A percentile compares a stretch with the other conserved stretches of the same genome.
Evolutionary conservation across 179 eudicot species (phyloP).

Genomic region (Spergularia azorica): DNA sequence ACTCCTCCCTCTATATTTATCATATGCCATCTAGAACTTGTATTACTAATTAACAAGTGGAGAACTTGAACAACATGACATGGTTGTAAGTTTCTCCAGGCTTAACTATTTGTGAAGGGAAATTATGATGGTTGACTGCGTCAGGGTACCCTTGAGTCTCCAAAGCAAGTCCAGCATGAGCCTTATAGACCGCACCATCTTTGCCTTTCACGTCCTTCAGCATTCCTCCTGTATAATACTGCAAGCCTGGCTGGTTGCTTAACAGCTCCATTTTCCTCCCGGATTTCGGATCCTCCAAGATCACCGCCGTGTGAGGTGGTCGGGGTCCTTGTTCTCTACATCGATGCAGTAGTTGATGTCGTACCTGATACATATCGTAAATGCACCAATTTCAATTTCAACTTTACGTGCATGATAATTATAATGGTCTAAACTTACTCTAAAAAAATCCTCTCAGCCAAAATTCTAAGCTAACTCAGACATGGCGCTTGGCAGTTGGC

Average conservation of each 20-base stretch:
- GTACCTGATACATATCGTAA: conserved; percentile 13
- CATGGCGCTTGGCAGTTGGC: too few relatives aligned
- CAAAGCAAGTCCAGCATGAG: conserved; percentile 42
- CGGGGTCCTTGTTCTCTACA: not conserved
- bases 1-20: too few relatives aligned
- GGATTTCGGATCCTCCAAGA: conserved; percentile 24
- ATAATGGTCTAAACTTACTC: too few relatives aligned
- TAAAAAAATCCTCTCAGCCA: too few relatives aligned
- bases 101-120: conserved; percentile 59
- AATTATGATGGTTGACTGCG: conserved; percentile 62
- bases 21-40: too few relatives aligned
- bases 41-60: not conserved
- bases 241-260: conserved; percentile 29
- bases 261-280: conserved; percentile 37
- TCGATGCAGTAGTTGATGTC: conserved; percentile 40
- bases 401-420: too few relatives aligned
- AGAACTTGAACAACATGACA: conserved; percentile 44
- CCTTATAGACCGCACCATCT: conserved; percentile 17
- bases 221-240: conserved; percentile 30
- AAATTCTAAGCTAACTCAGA: too few relatives aligned
- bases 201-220: conserved; percentile 28
- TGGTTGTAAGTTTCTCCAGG: conserved; percentile 53
- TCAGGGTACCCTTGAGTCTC: conserved; percentile 88
- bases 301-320: not conserved
- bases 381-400: too few relatives aligned